Conservation (phyloP, 495 filamentous ascomycete genomes). For the Tetracladium marchalianum region DNA sequence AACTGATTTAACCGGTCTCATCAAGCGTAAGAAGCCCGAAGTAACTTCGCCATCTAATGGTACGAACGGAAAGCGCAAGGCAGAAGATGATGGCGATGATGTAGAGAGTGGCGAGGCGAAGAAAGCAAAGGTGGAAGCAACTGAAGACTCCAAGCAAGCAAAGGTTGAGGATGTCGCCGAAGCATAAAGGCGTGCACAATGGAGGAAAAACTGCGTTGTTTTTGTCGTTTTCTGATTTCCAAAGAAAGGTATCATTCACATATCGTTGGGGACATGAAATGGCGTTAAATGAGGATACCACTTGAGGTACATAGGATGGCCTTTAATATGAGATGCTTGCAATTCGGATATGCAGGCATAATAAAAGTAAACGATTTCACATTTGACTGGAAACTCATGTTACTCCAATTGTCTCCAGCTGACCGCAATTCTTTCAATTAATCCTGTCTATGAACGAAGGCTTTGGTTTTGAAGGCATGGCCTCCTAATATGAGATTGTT, state of each 20-base stretch:
- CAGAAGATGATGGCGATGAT: slow-evolving; percentile 30
- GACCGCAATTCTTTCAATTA: too few species aligned
- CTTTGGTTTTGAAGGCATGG: too few species aligned
- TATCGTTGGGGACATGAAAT: background rate
- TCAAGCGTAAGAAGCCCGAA: slow-evolving; percentile 58
- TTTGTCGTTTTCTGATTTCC: background rate
- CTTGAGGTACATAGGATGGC: background rate
- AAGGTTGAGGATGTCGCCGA: slow-evolving; percentile 15
- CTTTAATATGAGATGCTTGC: too few species aligned
- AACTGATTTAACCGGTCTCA: slow-evolving; percentile 77
- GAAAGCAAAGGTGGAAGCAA: slow-evolving; percentile 24
- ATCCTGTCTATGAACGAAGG: too few species aligned
- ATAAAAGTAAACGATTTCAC: too few species aligned
- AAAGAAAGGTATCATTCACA: background rate
- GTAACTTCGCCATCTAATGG: slow-evolving; percentile 1
- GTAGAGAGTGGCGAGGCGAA: slow-evolving; percentile 27
- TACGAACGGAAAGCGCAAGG: slow-evolving; percentile 32
- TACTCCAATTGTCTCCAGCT: too few species aligned
- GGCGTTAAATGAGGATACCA: slow-evolving; percentile 10
- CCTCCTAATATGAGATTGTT: too few species aligned
- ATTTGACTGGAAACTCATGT: too few species aligned
- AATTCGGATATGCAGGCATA: too few species aligned
- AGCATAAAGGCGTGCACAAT: slow-evolving; percentile 1
- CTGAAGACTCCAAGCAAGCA: slow-evolving; percentile 1
- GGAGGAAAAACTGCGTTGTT: background rate